Conservation (phyloP, 2,329 filamentous ascomycete species). For the Fusarium nisikadoi region DNA sequence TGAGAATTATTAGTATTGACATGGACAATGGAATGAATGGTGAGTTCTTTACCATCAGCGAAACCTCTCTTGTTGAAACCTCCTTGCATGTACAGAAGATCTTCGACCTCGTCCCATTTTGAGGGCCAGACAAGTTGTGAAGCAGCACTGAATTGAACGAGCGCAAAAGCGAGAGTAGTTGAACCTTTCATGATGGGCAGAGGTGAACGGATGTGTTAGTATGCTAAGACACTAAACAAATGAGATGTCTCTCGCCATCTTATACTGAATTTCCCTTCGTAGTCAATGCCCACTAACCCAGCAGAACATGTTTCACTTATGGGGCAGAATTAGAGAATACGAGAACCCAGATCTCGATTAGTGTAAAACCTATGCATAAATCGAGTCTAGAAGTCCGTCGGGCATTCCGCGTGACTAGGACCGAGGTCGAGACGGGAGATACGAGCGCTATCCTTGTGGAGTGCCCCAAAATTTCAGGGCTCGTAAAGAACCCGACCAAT, state of each 20-base stretch:
- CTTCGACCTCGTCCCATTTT: constrained; percentile 31
- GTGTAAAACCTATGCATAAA: not conserved
- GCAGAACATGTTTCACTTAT: constrained; percentile 2
- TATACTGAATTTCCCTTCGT: not conserved
- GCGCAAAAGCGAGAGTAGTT: not conserved
- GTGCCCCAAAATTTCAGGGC: not conserved
- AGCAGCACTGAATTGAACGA: not conserved
- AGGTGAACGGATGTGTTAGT: not conserved
- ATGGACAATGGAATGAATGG: no score
- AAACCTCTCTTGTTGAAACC: constrained; percentile 15
- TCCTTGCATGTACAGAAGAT: constrained; percentile 14
- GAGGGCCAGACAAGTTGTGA: constrained; percentile 34
- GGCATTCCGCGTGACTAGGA: not conserved
- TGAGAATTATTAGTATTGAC: not conserved
- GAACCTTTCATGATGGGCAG: constrained; percentile 12
- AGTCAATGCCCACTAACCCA: not conserved
- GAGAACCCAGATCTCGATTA: not conserved
- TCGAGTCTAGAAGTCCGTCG: not conserved
- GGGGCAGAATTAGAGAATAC: constrained; percentile 8
- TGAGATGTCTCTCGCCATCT: not conserved
- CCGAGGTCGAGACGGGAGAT: not conserved
- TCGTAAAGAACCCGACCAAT: not conserved
- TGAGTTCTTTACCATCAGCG: constrained; percentile 1
- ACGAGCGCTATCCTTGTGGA: not conserved
- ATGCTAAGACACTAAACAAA: not conserved